Base-by-base conservation (phyloP, 768 basidiomycete species). In the Calocera viscosa region DNA sequence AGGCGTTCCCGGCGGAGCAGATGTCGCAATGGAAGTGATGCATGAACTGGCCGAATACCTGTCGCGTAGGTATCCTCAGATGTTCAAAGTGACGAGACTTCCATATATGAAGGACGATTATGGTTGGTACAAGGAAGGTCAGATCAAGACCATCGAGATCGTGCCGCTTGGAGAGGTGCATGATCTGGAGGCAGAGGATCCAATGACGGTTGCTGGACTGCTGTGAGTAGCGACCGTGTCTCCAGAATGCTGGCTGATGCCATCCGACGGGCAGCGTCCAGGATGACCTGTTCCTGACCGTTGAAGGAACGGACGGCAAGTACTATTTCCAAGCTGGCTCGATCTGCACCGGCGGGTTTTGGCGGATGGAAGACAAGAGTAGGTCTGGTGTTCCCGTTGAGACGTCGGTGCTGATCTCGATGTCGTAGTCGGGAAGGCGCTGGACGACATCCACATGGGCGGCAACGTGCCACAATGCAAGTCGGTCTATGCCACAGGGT, bases 241-340 rank as follows among this genome's bases (percentile, higher is more conserved):
- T 1, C 63, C 34, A 16, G 24, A 5, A 17, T 47, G 2, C 5
- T 33, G 10, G 12, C 63, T 30, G 30, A 14, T 24, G 40, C 10
- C 11, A 24, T 26, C 22, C 11, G 28, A 28, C 28, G 1, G 2
- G 28, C 47, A 72, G 71, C 14, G 22, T 63, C 0, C 70, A 72
- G 26, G 76, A 77, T 41, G 76, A 77, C 68, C 65, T 77, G 22
- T 74, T 71, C n/a, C 64, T 74, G 11, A 73, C 74, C 69, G 60
- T 75, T 24, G 72, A 75, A 68, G 71, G 73, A 67, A 41, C 78
- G 24, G 86, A 91, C 66, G 87, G 88, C 43, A 79, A 79, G 68
- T 87, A 89, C 69, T 86, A 89, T 73, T 84, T 91, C 70, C 88
- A 88, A 72, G 86, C 83, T 43, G 89, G 88, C 8, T 84, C 83